Conservation (phyloP, 805 yeast genomes). For the Hanseniaspora valbyensis region DNA sequence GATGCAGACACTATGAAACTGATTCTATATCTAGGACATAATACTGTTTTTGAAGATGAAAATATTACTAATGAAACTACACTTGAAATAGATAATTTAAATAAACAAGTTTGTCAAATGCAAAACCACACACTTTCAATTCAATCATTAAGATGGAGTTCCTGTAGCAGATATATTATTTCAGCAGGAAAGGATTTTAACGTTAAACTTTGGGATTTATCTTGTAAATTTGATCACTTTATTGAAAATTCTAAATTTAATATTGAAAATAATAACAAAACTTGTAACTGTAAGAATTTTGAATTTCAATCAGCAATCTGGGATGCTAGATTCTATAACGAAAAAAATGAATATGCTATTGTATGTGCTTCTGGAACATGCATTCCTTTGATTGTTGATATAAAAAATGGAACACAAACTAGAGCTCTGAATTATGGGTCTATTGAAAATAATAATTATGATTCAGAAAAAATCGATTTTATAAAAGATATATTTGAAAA, state of each 20-base stretch:
- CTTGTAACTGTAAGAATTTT: slow-evolving; percentile 33
- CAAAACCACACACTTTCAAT: slow-evolving; percentile 52
- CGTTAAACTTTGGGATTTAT: slow-evolving; percentile 69
- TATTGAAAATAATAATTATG: not conserved
- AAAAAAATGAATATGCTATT: slow-evolving; percentile 36
- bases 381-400: slow-evolving; percentile 32
- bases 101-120: slow-evolving; percentile 34
- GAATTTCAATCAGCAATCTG: slow-evolving; percentile 63
- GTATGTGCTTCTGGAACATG: slow-evolving; percentile 57
- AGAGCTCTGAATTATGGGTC: not conserved
- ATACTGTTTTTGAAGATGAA: slow-evolving; percentile 1
- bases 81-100: too few species aligned
- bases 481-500: slow-evolving; percentile 13
- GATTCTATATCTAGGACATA: slow-evolving; percentile 22
- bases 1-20: slow-evolving; percentile 52
- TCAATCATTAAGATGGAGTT: slow-evolving; percentile 66
- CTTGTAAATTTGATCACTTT: slow-evolving; percentile 20
- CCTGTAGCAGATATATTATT: slow-evolving; percentile 55
- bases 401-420: not conserved
- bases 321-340: slow-evolving; percentile 45
- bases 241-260: not conserved
- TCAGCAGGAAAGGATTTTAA: slow-evolving; percentile 75
- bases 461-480: slow-evolving; percentile 14
- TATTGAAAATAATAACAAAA: slow-evolving; percentile 12
- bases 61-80: slow-evolving; percentile 25